phyloP scores from a whole-genome alignment of 164 flowering plant species.

The Vitis vinifera region ASM3070453v1 NC_081815.1:7894001-7894500 shows the following conservation, averaged over 20 bases:
- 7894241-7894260: constrained; percentile 99
- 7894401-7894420: too few relatives aligned
- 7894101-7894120: not conserved
- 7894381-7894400: too few relatives aligned
- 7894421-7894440: too few relatives aligned
- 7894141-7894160: not conserved
- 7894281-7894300: constrained; percentile 92
- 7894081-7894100: constrained; percentile 50
- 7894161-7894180: not conserved
- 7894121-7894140: not conserved
- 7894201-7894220: constrained; percentile 75
- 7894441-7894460: too few relatives aligned
- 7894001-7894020: constrained; percentile 92
- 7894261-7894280: constrained; percentile 97
- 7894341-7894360: too few relatives aligned
- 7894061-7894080: constrained; percentile 96
- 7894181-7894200: not conserved
- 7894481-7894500: constrained; percentile 60
- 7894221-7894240: constrained; percentile 99
- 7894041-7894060: constrained; percentile 98
- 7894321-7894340: constrained; percentile 69
- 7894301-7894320: constrained; percentile 97
- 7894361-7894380: too few relatives aligned
- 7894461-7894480: too few relatives aligned
- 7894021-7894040: constrained; percentile 93